Percentiles rank a stretch among this genome's conserved stretches.
Evolutionary conservation across 805 yeast species (phyloP).

Genomic region (Priceomyces medius): DNA sequence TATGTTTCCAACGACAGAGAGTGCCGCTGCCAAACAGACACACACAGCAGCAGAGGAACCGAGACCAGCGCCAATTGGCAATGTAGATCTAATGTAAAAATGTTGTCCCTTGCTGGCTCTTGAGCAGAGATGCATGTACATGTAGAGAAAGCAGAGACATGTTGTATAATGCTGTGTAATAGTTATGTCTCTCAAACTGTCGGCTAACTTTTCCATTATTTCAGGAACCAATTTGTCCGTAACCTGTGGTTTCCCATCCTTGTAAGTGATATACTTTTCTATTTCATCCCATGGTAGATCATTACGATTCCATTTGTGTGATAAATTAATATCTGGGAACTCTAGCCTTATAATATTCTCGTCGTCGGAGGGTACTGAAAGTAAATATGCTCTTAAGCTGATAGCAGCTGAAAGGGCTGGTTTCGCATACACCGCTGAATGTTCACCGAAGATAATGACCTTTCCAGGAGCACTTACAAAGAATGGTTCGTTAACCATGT

Average conservation of each 20-base stretch:
- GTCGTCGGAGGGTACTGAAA: constrained; percentile 52
- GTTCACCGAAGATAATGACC: constrained; percentile 94
- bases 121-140: constrained; percentile 60
- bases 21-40: constrained; percentile 78
- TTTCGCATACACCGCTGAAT: constrained; percentile 88
- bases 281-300: constrained; percentile 61
- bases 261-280: constrained; percentile 16
- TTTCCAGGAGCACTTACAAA: constrained; percentile 94
- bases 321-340: constrained; percentile 79
- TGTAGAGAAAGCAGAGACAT: constrained; percentile 79
- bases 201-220: constrained; percentile 49
- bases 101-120: constrained; percentile 47
- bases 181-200: constrained; percentile 43
- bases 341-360: constrained; percentile 54
- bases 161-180: constrained; percentile 70
- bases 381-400: constrained; percentile 76
- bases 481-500: constrained; percentile 45
- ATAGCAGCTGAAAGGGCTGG: constrained; percentile 97
- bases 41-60: constrained; percentile 92
- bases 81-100: constrained; percentile 72
- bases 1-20: constrained; percentile 60
- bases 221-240: constrained; percentile 61
- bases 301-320: constrained; percentile 57
- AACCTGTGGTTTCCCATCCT: constrained; percentile 24
- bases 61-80: constrained; percentile 95